Percentiles rank a stretch among this genome's conserved stretches.
Evolutionary conservation across 192 early-diverging fungal species (phyloP).

Genomic region (Rhizophlyctis rosea): DNA sequence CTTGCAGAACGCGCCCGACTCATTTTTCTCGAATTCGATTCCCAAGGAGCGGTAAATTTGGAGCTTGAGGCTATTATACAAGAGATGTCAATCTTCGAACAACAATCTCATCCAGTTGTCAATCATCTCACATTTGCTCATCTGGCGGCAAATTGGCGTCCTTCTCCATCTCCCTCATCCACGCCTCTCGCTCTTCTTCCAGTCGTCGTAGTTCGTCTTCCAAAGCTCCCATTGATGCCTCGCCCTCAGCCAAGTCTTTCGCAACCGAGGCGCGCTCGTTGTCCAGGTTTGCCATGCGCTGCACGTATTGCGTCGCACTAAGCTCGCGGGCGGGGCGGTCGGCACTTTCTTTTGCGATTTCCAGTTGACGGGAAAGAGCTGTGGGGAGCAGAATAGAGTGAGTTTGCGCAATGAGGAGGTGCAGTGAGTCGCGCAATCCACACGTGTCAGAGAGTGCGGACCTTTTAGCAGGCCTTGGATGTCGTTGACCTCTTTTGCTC

Average conservation of each 20-base stretch:
- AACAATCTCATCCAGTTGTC: neutral
- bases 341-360: neutral
- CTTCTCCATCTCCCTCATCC: no score
- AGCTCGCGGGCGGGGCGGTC: neutral
- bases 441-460: neutral
- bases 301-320: neutral
- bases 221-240: neutral
- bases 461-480: no score
- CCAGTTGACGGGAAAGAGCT: neutral
- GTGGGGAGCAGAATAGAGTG: neutral
- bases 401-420: neutral
- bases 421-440: neutral
- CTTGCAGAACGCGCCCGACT: neutral
- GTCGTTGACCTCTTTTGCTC: no score
- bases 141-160: neutral
- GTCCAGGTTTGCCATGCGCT: neutral
- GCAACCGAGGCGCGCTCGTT: neutral
- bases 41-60: neutral
- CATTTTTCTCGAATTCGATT: neutral
- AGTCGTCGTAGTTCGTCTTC: neutral
- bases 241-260: neutral
- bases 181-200: neutral
- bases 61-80: neutral
- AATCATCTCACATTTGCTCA: neutral
- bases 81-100: neutral